These are phyloP conservation scores for Wallemia ichthyophaga DNA, from an alignment of 1,284 basidiomycete species.

Conservation along the genomic window DNA sequence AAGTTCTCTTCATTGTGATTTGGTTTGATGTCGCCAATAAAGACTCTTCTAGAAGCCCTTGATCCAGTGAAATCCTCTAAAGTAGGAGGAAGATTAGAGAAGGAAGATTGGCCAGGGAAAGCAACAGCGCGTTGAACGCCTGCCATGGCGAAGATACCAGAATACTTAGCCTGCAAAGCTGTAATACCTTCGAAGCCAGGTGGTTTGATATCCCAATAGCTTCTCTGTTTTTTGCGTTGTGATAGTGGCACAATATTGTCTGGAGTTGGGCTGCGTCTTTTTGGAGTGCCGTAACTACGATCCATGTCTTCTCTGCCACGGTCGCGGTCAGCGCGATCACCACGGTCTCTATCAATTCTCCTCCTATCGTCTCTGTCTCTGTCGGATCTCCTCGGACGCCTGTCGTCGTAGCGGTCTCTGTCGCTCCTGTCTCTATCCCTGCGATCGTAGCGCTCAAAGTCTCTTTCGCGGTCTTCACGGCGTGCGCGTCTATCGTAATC, in stretches of 20 bases:
- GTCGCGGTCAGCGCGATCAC: conserved; percentile 8
- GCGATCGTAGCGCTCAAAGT: conserved; percentile 16
- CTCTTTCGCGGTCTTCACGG: conserved; percentile 15
- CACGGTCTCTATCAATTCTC: conserved; percentile 9
- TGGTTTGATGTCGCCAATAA: conserved; percentile 79
- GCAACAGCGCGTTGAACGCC: conserved; percentile 4
- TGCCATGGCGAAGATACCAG: conserved; percentile 24
- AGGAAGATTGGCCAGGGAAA: conserved; percentile 5
- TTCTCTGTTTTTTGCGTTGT: conserved; percentile 55
- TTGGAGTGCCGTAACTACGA: conserved; percentile 25
- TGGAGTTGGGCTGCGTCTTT: conserved; percentile 65
- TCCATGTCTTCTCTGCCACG: conserved; percentile 7
- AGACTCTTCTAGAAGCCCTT: conserved; percentile 72
- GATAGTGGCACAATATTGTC: conserved; percentile 51
- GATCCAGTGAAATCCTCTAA: conserved; percentile 44
- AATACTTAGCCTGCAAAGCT: conserved; percentile 85
- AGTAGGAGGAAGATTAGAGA: conserved; percentile 8
- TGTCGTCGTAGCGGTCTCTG: conserved; percentile 7
- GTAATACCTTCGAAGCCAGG: conserved; percentile 83
- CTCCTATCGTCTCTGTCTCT: conserved; percentile 8
- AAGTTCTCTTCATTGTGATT: conserved; percentile 72
- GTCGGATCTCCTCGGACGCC: conserved; percentile 11
- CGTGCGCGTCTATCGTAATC: conserved; percentile 16
- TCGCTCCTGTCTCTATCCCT: conserved; percentile 16
- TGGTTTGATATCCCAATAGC: conserved; percentile 84